Evolutionary conservation across 1,284 basidiomycete genomes (phyloP), one percentile per base, ranked within the genome.

Genomic region (Tremellales sp.): DNA sequence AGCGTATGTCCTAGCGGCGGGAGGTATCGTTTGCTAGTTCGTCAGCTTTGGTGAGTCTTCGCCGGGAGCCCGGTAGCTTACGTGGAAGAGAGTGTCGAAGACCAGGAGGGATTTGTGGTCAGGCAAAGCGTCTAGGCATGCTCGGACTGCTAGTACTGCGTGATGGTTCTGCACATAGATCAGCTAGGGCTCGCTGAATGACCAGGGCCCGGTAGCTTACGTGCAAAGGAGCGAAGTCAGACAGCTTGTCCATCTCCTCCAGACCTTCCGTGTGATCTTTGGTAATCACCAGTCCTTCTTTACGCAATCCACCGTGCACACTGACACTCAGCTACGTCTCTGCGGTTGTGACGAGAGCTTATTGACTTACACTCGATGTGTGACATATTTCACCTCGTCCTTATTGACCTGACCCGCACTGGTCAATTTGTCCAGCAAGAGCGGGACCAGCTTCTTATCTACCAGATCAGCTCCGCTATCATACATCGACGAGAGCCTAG

Each of bases 51-150:
- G 19, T 39, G 31, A 36, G 21, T 35, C 15, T 39, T 23, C 6
- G 7, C 6, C 6, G 23, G 12, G 6, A 26, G 19, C 5, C n/a
- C 10, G 6, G 6, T 27, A 11, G 56, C 64, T 41, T 41, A 69
- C 68, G 66, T 93, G 90, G 74, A 92, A 92, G 4, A 86, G 79
- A 0, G 88, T 89, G 70, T 92, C 89, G 67, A 92, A 93, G 62
- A 75, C 65, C 25, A 78, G 69, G 12, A 78, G 56, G 4, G 72
- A 73, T 23, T 67, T 70, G 45, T 76, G 72, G 15, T 81, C 67
- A 0, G 86, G 85, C 4, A 92, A 76, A 1, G 76, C 76, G 5
- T 80, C 70, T 13, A 87, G 77, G 61, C 83, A 85, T 1, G 81
- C 70, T 48, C 69, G 65, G 39, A 78, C 76, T 8, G 76, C 75